Evolutionary conservation across 1,284 basidiomycete genomes (phyloP).

Genomic region (Rhodotorula sp.): DNA sequence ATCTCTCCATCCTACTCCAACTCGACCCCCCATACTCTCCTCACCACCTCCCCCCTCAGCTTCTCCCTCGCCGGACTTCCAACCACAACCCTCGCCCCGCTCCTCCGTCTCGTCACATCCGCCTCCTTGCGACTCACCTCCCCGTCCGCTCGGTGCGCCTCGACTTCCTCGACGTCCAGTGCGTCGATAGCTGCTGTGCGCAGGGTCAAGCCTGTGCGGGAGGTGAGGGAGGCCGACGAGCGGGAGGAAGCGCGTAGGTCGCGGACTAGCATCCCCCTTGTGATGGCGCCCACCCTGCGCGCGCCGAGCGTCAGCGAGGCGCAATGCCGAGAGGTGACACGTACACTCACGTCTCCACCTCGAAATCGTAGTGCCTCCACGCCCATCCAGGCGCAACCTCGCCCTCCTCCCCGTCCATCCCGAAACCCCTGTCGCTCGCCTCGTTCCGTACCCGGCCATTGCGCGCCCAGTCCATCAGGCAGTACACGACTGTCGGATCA

Average conservation of each 20-base stretch:
- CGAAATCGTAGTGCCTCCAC: slow-evolving; percentile 27
- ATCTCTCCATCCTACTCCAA: not conserved
- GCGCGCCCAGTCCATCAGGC: slow-evolving; percentile 59
- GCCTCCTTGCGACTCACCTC: not conserved
- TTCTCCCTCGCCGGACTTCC: slow-evolving; percentile 17
- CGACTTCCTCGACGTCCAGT: slow-evolving; percentile 8
- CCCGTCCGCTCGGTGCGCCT: not conserved
- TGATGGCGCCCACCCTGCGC: slow-evolving; percentile 27
- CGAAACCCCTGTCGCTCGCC: not conserved
- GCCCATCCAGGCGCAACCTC: slow-evolving; percentile 27
- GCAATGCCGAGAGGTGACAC: not conserved
- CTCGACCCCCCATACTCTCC: slow-evolving; percentile 30
- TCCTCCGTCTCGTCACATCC: not conserved
- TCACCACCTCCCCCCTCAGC: slow-evolving; percentile 21
- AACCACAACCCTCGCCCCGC: slow-evolving; percentile 25
- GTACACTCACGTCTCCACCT: slow-evolving; percentile 32
- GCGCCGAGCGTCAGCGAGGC: not conserved
- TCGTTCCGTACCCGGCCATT: not conserved
- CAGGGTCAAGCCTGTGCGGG: slow-evolving; percentile 16
- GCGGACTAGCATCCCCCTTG: slow-evolving; percentile 36
- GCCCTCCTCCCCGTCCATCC: not conserved
- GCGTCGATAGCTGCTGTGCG: slow-evolving; percentile 24
- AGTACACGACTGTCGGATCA: slow-evolving; percentile 78
- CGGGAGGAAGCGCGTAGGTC: slow-evolving; percentile 22
- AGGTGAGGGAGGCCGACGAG: not conserved